phyloP scores from a whole-genome alignment of 495 filamentous ascomycete genomes.

The Terfezia boudieri region DNA sequence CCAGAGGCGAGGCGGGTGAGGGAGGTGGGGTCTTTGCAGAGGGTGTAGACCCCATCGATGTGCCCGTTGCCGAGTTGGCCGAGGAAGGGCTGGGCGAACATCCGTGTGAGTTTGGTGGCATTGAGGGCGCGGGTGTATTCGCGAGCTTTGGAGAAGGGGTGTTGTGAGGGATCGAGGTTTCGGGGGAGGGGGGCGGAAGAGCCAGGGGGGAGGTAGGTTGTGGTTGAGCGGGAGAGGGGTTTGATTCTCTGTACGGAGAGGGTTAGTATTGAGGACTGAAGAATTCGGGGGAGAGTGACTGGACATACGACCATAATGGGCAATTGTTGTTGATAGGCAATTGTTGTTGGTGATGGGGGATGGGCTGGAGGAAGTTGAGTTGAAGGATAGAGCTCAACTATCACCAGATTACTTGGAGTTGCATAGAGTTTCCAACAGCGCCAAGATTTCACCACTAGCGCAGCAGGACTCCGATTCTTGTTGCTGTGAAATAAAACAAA shows the following conservation, averaged over 20 bases:
- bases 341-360: no score
- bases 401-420: no score
- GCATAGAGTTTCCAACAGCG: no score
- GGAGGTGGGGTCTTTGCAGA: slow-evolving; percentile 47
- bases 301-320: no score
- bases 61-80: slow-evolving; percentile 73
- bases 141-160: slow-evolving; percentile 84
- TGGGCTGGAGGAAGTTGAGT: no score
- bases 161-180: slow-evolving; percentile 78
- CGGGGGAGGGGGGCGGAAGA: slow-evolving; percentile 45
- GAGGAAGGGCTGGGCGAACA: slow-evolving; percentile 88
- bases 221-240: slow-evolving; percentile 56
- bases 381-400: no score
- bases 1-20: slow-evolving; percentile 54
- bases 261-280: no score
- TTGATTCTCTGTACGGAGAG: slow-evolving; percentile 55
- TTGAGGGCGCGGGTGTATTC: slow-evolving; percentile 81
- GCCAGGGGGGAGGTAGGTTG: slow-evolving; percentile 59
- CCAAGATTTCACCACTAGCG: no score
- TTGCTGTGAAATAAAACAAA: no score
- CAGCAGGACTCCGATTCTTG: no score
- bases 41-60: slow-evolving; percentile 71
- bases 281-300: no score
- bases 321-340: no score
- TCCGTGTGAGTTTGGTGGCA: slow-evolving; percentile 81